Base-by-base conservation (phyloP, 306 rosid species). In the Datisca glomerata region DNA sequence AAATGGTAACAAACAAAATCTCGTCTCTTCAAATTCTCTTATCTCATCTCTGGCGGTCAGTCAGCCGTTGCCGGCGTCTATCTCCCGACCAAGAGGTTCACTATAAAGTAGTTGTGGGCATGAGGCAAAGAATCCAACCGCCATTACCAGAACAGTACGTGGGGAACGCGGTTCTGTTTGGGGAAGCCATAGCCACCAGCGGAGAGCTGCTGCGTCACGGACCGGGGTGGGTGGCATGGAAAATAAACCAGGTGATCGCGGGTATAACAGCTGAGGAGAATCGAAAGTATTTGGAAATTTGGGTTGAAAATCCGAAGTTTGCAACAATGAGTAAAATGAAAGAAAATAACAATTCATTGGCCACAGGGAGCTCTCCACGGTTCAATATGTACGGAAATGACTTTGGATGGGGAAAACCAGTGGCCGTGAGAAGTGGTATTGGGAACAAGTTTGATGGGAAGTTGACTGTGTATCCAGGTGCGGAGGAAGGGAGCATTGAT, bases 361-460 rank as follows among this genome's bases (percentile, higher is more conserved):
- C 0, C 18, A 50, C 41, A 0, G 43, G 71, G 8, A 61, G 73
- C 35, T 74, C 81, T 0, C 77, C 71, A 0, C 9, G 71, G 53
- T 69, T 74, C 18, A 12, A 65, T 32, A 44, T 74, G 18, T 74
- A 69, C 12, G 57, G 71, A 1, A 65, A 62, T 47, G 71, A 74
- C 23, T 74, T 74, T 9, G 73, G 78, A 2, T 65, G 66, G 73
- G 78, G 78, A 12, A 66, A 47, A 49, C 68, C 71, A 0, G 41
- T 74, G 17, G 73, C 47, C 0, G 73, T 74, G 21, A 15, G 73
- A 47, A 74, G 62, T 22, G 81, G 73, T 2, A 11, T 19, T 0
- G 44, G 54, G 2, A 64, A 61, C 17, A 65, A 69, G 14, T 6
- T 8, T 10, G 1, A 45, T 11, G 70, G 76, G 16, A 69, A 49